These are phyloP conservation scores for Ophiostoma sp. DNA, from an alignment of 2,329 filamentous ascomycete genomes.

Conservation along the genomic window DNA sequence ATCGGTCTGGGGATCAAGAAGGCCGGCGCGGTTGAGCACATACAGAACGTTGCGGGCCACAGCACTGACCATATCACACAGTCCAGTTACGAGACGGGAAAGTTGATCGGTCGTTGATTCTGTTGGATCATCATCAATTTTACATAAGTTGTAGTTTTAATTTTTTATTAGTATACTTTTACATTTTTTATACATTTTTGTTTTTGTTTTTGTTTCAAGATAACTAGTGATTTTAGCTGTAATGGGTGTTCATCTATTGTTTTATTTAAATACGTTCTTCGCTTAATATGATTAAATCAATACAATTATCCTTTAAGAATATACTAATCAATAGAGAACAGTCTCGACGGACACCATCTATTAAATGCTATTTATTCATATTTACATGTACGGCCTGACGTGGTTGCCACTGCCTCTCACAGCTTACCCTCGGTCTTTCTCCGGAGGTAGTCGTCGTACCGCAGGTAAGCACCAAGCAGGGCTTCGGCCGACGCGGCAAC, in stretches of 20 bases:
- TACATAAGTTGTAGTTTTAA: not conserved
- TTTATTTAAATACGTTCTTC: too few relatives aligned
- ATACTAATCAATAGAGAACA: too few relatives aligned
- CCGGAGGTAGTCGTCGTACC: slow-evolving; percentile 25
- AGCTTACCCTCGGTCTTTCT: slow-evolving; percentile 16
- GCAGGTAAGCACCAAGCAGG: slow-evolving; percentile 24
- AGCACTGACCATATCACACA: slow-evolving; percentile 23
- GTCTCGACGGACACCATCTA: not conserved
- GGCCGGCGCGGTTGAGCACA: slow-evolving; percentile 17
- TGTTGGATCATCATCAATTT: not conserved
- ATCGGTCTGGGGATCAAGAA: slow-evolving; percentile 16
- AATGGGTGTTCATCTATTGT: too few relatives aligned
- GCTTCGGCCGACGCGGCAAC: slow-evolving; percentile 23
- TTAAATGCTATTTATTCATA: not conserved
- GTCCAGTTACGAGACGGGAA: slow-evolving; percentile 26
- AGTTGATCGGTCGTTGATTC: slow-evolving; percentile 20
- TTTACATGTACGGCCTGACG: not conserved
- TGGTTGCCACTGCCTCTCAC: not conserved
- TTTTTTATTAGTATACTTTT: too few relatives aligned
- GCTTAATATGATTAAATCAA: too few relatives aligned
- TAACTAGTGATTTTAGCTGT: too few relatives aligned
- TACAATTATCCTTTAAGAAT: too few relatives aligned
- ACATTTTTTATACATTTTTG: too few relatives aligned
- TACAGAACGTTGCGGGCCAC: slow-evolving; percentile 18
- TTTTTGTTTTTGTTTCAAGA: too few relatives aligned